Evolutionary conservation across 768 basidiomycete genomes (phyloP).

Genomic region (Lactarius akahatsu): DNA sequence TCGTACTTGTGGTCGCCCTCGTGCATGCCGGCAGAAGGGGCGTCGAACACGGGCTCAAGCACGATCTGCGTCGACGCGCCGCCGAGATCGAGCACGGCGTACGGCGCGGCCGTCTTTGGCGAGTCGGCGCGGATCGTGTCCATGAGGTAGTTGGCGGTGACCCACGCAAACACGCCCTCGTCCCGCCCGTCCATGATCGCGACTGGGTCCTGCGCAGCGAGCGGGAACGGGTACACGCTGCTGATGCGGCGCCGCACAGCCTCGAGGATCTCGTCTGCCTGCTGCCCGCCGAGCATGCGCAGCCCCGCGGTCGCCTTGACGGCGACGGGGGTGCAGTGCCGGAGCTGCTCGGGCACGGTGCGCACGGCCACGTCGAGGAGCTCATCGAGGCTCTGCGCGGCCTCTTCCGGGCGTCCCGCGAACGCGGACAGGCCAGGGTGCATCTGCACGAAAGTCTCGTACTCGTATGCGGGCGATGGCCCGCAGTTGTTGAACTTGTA

Average conservation of each 20-base stretch:
- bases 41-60: constrained; percentile 76
- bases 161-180: constrained; percentile 99
- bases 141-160: constrained; percentile 93
- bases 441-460: constrained; percentile 86
- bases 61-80: constrained; percentile 98
- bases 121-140: constrained; percentile 62
- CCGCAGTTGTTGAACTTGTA: constrained; percentile 97
- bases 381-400: constrained; percentile 75
- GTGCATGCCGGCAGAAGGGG: constrained; percentile 44
- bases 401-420: constrained; percentile 56
- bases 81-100: constrained; percentile 93
- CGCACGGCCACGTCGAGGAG: constrained; percentile 78
- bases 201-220: constrained; percentile 63
- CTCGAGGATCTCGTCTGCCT: constrained; percentile 69
- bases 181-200: constrained; percentile 94
- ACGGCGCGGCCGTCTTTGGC: constrained; percentile 50
- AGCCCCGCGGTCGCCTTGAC: constrained; percentile 94
- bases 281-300: constrained; percentile 59
- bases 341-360: constrained; percentile 67
- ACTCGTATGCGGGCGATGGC: constrained; percentile 75
- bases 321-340: constrained; percentile 78
- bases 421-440: constrained; percentile 78
- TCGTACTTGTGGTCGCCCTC: constrained; percentile 93
- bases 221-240: constrained; percentile 63
- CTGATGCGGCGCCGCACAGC: constrained; percentile 66